phyloP scores from a whole-genome alignment of 78 protist genomes.

The Salpingoeca rosetta region DNA sequence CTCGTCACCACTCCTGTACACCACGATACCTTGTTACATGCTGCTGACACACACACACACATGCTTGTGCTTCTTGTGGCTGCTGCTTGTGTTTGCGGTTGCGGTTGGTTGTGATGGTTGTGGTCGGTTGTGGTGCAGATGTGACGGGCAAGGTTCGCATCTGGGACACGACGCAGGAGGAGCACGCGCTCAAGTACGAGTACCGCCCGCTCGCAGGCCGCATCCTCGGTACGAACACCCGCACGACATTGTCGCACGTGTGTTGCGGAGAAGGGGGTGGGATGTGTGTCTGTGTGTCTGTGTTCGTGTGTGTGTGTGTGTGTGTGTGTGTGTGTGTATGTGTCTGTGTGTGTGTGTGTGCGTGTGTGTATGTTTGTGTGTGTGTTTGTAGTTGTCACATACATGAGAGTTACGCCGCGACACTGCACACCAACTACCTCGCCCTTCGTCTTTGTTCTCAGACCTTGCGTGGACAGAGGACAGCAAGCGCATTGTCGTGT shows the following conservation, averaged over 20 bases:
- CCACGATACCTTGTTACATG: not conserved
- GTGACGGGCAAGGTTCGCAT: constrained; percentile 66
- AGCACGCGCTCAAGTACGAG: constrained; percentile 70
- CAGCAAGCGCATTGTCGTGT: constrained; percentile 74
- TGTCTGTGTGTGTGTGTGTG: too few species aligned
- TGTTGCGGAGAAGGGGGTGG: too few species aligned
- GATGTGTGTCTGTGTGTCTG: too few species aligned
- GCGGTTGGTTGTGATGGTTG: not conserved
- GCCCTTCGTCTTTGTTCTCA: too few species aligned
- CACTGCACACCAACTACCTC: too few species aligned
- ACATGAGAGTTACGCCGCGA: not conserved
- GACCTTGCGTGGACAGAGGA: constrained; percentile 89
- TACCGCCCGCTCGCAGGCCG: constrained; percentile 24
- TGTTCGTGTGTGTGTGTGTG: too few species aligned
- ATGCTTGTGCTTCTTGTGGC: not conserved
- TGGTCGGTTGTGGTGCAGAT: constrained; percentile 25
- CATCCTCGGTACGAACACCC: too few species aligned
- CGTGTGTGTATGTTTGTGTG: too few species aligned
- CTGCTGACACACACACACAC: not conserved
- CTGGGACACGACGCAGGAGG: constrained; percentile 79
- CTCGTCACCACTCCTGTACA: not conserved
- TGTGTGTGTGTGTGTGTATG: too few species aligned
- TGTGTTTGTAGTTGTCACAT: too few species aligned
- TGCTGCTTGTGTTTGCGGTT: not conserved
- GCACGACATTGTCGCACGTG: too few species aligned